Base-by-base conservation (phyloP, 2,329 filamentous ascomycete genomes). In the Trichoderma semiorbis region DNA sequence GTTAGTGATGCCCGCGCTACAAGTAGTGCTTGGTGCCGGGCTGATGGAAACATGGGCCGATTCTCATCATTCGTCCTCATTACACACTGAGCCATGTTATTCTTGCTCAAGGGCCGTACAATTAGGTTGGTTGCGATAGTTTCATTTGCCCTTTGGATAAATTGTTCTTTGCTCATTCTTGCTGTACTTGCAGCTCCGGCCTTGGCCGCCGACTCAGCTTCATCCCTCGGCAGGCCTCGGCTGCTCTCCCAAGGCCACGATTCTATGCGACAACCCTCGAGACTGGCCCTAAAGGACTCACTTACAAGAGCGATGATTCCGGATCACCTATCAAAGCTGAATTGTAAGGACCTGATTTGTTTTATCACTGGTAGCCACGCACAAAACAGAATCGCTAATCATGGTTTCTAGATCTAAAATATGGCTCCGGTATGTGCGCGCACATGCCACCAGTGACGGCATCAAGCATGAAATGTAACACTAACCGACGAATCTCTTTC, bases 361-460 rank as follows among this genome's bases (percentile, higher is more conserved):
- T 68, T 36, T 36, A 18, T 14, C 1, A 30, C 1, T 8, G 1
- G 0, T 7, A 18, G 11, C 5, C 4, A 24, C 3, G 21, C 34
- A 3, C n/a, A 7, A 60, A 26, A 2, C 5, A 7, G 7, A 36
- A 62, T 5, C 18, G 11, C 57, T 62, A 36, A 62, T 28, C 3
- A 6, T 7, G 7, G 3, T n/a, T 47, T 16, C 21, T 18, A 77
- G 75, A 26, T 70, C 74, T 4, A 71, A 73, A n/a, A 7, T 75
- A 36, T 77, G 76, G 75, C 71, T 77, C 36, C 74, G 76, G 75
- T 77, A 71, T 50, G 75, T 64, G 36, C 34, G 24, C 16, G 34
- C 60, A 36, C 34, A 57, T 55, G 67, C 50, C 16, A 43, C 34
- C 26, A n/a, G 30, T 63, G 34, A 43, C 62, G 50, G 61, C 30